These are phyloP conservation scores for Gilbertella persicaria DNA, from an alignment of 371 early-diverging fungal genomes.

Conservation along the genomic window DNA sequence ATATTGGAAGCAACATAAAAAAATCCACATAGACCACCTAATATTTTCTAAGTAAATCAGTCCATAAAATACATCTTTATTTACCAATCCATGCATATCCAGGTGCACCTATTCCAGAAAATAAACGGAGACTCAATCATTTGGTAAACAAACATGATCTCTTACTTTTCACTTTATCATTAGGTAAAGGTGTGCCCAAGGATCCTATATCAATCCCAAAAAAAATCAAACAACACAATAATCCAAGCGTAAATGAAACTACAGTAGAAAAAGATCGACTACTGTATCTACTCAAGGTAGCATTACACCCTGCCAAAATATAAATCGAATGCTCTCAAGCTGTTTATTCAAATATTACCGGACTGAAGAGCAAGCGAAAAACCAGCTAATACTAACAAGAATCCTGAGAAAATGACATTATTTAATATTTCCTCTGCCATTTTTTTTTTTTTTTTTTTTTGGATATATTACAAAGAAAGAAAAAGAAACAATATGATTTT, in stretches of 20 bases:
- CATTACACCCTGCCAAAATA: slow-evolving; percentile 28
- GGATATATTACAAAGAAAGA: no score
- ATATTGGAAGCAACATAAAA: slow-evolving; percentile 35
- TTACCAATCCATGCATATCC: slow-evolving; percentile 41
- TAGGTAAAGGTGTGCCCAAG: slow-evolving; percentile 26
- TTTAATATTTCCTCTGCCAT: no score
- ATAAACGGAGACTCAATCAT: background rate
- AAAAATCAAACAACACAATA: slow-evolving; percentile 26
- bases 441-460: no score
- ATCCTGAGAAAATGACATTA: background rate
- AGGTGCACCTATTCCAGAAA: slow-evolving; percentile 20
- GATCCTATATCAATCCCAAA: slow-evolving; percentile 32
- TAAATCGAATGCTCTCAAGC: no score
- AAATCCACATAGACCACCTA: slow-evolving; percentile 32
- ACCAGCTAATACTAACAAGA: background rate
- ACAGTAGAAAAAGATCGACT: slow-evolving; percentile 33
- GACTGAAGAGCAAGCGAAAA: background rate
- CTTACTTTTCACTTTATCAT: slow-evolving; percentile 4
- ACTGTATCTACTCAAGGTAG: slow-evolving; percentile 22
- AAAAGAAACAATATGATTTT: no score
- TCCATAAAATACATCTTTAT: background rate
- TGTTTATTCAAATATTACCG: no score
- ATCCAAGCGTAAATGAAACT: slow-evolving; percentile 27
- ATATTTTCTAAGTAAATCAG: background rate
- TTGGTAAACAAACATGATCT: background rate